A percentile compares a stretch with the other conserved stretches of the same genome.
Conservation (phyloP, 75 land plant species). For the Pinus tabuliformis region DNA sequence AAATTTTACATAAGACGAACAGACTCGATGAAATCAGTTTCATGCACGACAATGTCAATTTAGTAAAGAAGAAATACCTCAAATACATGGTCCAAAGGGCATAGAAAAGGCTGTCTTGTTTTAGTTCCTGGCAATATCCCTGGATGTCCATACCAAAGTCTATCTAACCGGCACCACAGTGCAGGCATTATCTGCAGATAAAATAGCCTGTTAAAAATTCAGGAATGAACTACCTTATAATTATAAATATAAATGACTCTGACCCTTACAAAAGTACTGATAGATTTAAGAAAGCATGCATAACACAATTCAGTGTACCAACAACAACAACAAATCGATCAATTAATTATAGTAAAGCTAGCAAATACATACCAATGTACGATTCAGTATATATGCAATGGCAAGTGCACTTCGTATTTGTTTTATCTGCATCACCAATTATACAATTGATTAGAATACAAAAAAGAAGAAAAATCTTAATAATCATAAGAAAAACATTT, state of each 20-base stretch:
- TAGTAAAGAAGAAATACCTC: slow-evolving; percentile 52
- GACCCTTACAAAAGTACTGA: neutral
- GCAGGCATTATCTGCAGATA: slow-evolving; percentile 82
- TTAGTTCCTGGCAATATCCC: slow-evolving; percentile 65
- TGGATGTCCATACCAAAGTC: slow-evolving; percentile 93
- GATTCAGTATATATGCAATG: slow-evolving; percentile 75
- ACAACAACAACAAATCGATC: neutral
- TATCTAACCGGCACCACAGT: slow-evolving; percentile 93
- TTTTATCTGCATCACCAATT: slow-evolving; percentile 55
- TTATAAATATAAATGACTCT: neutral
- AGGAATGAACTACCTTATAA: neutral
- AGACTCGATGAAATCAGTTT: too few species aligned
- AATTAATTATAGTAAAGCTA: neutral
- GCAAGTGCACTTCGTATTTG: slow-evolving; percentile 91
- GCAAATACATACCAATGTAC: slow-evolving; percentile 71
- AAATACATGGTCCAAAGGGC: slow-evolving; percentile 96
- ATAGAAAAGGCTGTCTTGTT: slow-evolving; percentile 87
- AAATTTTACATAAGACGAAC: too few species aligned
- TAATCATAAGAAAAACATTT: neutral
- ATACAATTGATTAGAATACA: neutral
- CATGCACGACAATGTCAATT: neutral
- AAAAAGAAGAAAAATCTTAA: neutral
- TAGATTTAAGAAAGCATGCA: neutral
- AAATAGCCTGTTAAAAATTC: neutral
- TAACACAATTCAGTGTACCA: neutral